Evolutionary conservation across 73 alveolate species (phyloP), one percentile per base, ranked within the genome.

Genomic region (Paramecium sexaurelia): DNA sequence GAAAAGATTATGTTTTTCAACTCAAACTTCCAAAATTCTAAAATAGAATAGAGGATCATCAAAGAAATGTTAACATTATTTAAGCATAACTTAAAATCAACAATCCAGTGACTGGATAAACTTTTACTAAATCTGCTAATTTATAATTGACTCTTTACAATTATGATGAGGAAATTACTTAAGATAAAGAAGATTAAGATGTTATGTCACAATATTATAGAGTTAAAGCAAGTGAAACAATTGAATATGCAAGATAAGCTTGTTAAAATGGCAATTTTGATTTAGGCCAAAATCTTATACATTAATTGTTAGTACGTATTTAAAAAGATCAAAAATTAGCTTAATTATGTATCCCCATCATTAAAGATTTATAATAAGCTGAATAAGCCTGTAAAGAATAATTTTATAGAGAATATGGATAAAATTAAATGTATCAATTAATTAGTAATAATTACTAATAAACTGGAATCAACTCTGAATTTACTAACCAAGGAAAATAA

Each of bases 1-100:
- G 85, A 39, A 92, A 92, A 85, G 95, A 92, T 56, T 85, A 29
- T 39, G 85, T 92, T 3, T 92, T 92, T 92, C 85, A 55, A 66
- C 15, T 92, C 0, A 33, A 33, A 3, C 27, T 92, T 11, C 95
- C 95, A 17, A 37, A 71, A 15, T 69, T 71, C 15, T 29, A 61
- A 7, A 19, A 27, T 33, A 45, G n/a, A 3, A 19, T 71, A 24
- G 68, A 55, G 36, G 95, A 87, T 55, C 10, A 37, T 84, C 11
- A 73, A 61, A 92, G 91, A 75, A 56, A 41, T 36, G 41, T 45
- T 1, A 39, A 20, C n/a, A 1, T 87, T 6, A 33, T 92, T 0
- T 33, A 85, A 35, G 93, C 85, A 20, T 11, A 43, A 51, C 19
- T 92, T 13, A 84, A 69, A 84, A 37, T 68, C 6, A 75, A 32